Evolutionary conservation across 2,329 filamentous ascomycete species (phyloP).

Genomic region (Penicillium capsulatum): DNA sequence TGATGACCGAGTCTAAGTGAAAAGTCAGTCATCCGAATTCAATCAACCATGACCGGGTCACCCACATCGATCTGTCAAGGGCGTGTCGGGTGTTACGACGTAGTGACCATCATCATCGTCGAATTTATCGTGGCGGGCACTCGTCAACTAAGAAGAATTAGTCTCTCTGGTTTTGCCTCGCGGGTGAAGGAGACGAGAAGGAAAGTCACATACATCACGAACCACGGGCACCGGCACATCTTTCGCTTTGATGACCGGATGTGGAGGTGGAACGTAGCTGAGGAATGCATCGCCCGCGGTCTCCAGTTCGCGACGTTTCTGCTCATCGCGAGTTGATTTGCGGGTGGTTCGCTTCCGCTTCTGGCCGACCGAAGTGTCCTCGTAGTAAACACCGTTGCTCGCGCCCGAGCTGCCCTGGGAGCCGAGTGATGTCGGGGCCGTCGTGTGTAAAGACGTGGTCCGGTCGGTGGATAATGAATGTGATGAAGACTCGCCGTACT

Average conservation of each 20-base stretch:
- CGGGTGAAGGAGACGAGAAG: conserved; percentile 1
- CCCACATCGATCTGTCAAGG: conserved; percentile 86
- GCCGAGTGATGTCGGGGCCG: conserved; percentile 79
- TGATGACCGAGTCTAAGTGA: conserved; percentile 72
- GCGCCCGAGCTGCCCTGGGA: conserved; percentile 54
- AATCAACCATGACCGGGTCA: conserved; percentile 19
- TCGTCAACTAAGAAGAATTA: conserved; percentile 39
- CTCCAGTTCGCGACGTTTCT: conserved; percentile 72
- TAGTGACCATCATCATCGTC: conserved; percentile 98
- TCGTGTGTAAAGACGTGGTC: conserved; percentile 79
- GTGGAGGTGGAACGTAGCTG: conserved; percentile 79
- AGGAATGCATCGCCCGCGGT: conserved; percentile 65
- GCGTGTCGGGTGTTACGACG: conserved; percentile 80
- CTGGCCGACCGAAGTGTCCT: conserved; percentile 67
- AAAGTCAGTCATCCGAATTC: conserved; percentile 11
- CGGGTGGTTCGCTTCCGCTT: conserved; percentile 82
- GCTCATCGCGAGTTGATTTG: conserved; percentile 76
- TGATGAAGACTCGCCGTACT: conserved; percentile 61
- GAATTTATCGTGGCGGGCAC: conserved; percentile 62
- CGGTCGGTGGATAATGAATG: conserved; percentile 78
- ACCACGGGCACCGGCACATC: conserved; percentile 64
- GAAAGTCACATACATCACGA: conserved; percentile 50
- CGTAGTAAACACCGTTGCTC: conserved; percentile 59
- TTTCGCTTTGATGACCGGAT: conserved; percentile 84
- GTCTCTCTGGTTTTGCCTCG: too few species aligned